phyloP scores from a whole-genome alignment of 129 eudicot species.

The Dittrichia graveolens region DNA sequence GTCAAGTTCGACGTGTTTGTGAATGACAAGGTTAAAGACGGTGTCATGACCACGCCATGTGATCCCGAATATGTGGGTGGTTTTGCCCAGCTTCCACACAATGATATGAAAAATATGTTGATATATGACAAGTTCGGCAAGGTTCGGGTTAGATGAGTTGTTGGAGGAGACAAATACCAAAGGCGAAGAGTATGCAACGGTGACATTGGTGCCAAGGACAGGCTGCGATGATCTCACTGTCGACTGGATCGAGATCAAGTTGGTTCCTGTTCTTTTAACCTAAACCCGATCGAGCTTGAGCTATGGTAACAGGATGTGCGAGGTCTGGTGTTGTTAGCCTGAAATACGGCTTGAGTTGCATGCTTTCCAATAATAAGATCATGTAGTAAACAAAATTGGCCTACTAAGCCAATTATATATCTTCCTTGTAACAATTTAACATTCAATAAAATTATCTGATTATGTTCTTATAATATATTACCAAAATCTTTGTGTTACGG shows the following conservation, averaged over 20 bases:
- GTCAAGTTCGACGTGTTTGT: conserved; percentile 35
- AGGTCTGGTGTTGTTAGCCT: neutral
- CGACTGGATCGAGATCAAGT: conserved; percentile 41
- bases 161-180: conserved; percentile 38
- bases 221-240: conserved; percentile 37
- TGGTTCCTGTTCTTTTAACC: conserved; percentile 20
- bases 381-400: too few relatives aligned
- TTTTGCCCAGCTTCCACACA: conserved; percentile 44
- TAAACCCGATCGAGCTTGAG: too few relatives aligned
- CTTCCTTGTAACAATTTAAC: too few relatives aligned
- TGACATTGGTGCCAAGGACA: conserved; percentile 44
- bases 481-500: too few relatives aligned
- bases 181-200: conserved; percentile 43
- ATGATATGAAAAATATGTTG: conserved; percentile 3
- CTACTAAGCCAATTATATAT: too few relatives aligned
- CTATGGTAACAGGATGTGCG: neutral
- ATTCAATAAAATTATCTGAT: too few relatives aligned
- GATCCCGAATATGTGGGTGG: conserved; percentile 59
- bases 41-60: conserved; percentile 16
- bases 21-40: conserved; percentile 42
- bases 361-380: neutral
- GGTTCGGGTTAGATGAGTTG: conserved; percentile 44
- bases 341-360: neutral
- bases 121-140: conserved; percentile 16
- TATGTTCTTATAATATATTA: too few relatives aligned